Base-by-base conservation (phyloP, 2,329 filamentous ascomycete genomes). In the Chalara sp. region DNA sequence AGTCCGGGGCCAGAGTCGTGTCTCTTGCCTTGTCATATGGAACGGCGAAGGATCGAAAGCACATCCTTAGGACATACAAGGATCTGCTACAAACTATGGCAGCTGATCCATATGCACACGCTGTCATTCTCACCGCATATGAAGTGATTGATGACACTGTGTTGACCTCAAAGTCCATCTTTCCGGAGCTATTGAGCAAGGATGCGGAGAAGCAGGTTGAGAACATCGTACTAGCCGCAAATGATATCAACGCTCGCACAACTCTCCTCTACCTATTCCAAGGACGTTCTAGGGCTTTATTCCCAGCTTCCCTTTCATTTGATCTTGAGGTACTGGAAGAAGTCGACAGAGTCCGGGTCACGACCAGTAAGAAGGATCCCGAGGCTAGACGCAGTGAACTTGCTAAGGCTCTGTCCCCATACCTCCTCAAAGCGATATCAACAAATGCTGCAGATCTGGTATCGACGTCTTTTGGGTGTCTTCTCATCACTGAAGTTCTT, bases 121-220 rank as follows among this genome's bases (percentile, higher is more conserved):
- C 85, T 55, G 79, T 97, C 49, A 80, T 99, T 33, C 76, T 97
- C 50, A 79, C 90, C 1, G 89, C 89, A 1, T 90, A 91, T 65
- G 93, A 97, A 62, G 84, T 96, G 46, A 83, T 96, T 46, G 93
- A 99, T 61, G 93, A 99, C 67, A 99, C 93, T 7, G 91, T 95
- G 57, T 76, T 96, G 63, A 88, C 83, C 3, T 78, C 83, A 47
- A 97, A 95, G 72, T 78, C 87, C 32, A 87, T 99, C 57, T 89
- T 96, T 68, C 78, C 88, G 0, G 92, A 97, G 68, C 75, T 99
- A 10, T 71, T 96, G 13, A 87, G 84, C 56, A 87, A 88, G 62
- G 80, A 83, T 53, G 75, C 78, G 29, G 75, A 83, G 50, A 76
- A 77, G 51, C 74, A 82, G 33, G 72, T 77, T 2, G 79, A 86